Evolutionary conservation across 352 stramenopile genomes (phyloP).

Genomic region (Elongisporangium senticosum): DNA sequence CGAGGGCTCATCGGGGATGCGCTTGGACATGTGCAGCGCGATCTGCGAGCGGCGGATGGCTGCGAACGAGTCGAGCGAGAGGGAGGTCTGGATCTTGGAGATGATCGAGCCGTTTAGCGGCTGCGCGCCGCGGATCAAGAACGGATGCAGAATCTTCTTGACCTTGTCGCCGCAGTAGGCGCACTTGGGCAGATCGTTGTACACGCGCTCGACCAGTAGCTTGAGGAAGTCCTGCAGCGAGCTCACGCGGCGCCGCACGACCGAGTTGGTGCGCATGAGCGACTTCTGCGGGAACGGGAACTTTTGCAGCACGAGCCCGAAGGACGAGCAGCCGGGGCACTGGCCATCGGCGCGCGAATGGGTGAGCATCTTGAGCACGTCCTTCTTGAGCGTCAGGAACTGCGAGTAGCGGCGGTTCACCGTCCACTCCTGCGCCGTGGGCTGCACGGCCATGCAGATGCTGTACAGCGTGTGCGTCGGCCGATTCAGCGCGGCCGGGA

Average conservation of each 20-base stretch:
- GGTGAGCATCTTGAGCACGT: slow-evolving; percentile 44
- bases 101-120: slow-evolving; percentile 64
- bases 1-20: neutral
- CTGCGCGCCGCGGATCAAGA: slow-evolving; percentile 72
- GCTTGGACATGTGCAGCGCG: slow-evolving; percentile 21
- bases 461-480: slow-evolving; percentile 82
- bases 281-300: slow-evolving; percentile 68
- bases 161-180: slow-evolving; percentile 54
- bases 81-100: slow-evolving; percentile 66
- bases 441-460: slow-evolving; percentile 77
- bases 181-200: slow-evolving; percentile 75
- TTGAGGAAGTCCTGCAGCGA: slow-evolving; percentile 73
- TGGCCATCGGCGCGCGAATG: slow-evolving; percentile 12
- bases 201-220: slow-evolving; percentile 57
- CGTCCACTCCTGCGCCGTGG: slow-evolving; percentile 73
- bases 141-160: slow-evolving; percentile 69
- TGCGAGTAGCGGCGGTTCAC: slow-evolving; percentile 85
- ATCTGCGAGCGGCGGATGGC: slow-evolving; percentile 33
- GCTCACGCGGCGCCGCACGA: slow-evolving; percentile 62
- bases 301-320: slow-evolving; percentile 49
- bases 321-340: slow-evolving; percentile 64
- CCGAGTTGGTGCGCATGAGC: slow-evolving; percentile 59
- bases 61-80: slow-evolving; percentile 63
- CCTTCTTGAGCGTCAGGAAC: slow-evolving; percentile 74
- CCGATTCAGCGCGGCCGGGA: slow-evolving; percentile 76